Percentiles rank a stretch among this genome's conserved stretches.
Evolutionary conservation across 495 filamentous ascomycete genomes (phyloP).

Genomic region (Pseudoneurospora amorphoporcata): DNA sequence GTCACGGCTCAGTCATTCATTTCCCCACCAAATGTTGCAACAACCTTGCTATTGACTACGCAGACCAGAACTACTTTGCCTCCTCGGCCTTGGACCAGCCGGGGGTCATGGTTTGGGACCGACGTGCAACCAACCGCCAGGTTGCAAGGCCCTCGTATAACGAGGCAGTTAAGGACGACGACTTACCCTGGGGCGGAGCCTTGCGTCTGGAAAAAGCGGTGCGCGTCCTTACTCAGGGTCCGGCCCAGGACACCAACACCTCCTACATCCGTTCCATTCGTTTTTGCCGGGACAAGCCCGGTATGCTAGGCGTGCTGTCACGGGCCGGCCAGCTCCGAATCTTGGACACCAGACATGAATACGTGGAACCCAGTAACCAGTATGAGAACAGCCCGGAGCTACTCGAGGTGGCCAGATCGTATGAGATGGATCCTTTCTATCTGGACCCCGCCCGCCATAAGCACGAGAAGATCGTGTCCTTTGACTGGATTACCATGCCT

Average conservation of each 20-base stretch:
- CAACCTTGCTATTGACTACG: slow-evolving; percentile 80
- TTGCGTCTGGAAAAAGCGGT: slow-evolving; percentile 60
- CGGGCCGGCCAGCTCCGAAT: slow-evolving; percentile 70
- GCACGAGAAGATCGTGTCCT: slow-evolving; percentile 65
- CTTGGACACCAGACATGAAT: slow-evolving; percentile 57
- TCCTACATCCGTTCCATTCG: slow-evolving; percentile 65
- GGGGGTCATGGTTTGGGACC: slow-evolving; percentile 85
- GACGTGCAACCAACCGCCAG: slow-evolving; percentile 50
- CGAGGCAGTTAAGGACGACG: slow-evolving; percentile 37
- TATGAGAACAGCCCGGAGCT: slow-evolving; percentile 37
- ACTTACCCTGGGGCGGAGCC: slow-evolving; percentile 45
- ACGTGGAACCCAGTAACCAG: slow-evolving; percentile 27
- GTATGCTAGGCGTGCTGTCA: slow-evolving; percentile 65
- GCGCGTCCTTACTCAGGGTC: slow-evolving; percentile 14
- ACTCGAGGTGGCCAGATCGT: slow-evolving; percentile 40
- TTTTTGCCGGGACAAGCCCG: slow-evolving; percentile 64
- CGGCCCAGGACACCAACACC: slow-evolving; percentile 34
- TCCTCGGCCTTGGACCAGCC: slow-evolving; percentile 60
- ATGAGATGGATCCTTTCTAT: slow-evolving; percentile 43
- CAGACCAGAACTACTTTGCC: slow-evolving; percentile 89
- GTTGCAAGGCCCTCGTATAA: slow-evolving; percentile 34
- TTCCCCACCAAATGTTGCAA: slow-evolving; percentile 79
- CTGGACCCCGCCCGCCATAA: slow-evolving; percentile 28
- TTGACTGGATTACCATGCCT: slow-evolving; percentile 69
- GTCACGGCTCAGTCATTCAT: slow-evolving; percentile 34